phyloP scores from a whole-genome alignment of 2,329 filamentous ascomycete species.

The Trichoderma citrinoviride region DNA sequence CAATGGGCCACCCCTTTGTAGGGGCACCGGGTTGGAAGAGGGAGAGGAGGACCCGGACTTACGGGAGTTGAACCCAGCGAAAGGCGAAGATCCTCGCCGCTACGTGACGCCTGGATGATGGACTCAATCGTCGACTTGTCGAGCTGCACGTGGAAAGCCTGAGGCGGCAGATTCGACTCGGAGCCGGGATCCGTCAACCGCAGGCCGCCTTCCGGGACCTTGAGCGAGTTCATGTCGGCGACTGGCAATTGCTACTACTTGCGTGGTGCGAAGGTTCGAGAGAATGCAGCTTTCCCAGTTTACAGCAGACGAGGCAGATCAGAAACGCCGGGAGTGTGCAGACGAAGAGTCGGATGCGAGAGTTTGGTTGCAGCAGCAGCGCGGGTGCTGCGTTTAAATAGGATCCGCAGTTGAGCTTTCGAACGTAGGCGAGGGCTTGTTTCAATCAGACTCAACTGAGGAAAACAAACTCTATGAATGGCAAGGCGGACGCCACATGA shows the following conservation, averaged over 20 bases:
- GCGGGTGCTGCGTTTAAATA: not conserved
- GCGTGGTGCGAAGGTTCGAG: constrained; percentile 4
- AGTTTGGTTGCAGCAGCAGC: not conserved
- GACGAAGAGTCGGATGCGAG: not conserved
- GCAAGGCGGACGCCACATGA: constrained; percentile 23
- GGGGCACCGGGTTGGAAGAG: not conserved
- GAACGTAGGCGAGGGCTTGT: constrained; percentile 1
- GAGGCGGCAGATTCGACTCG: constrained; percentile 45
- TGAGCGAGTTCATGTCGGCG: constrained; percentile 49
- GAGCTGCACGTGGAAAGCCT: constrained; percentile 59
- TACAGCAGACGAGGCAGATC: constrained; percentile 7
- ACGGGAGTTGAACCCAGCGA: constrained; percentile 58
- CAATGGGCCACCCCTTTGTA: not conserved
- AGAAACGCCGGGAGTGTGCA: not conserved
- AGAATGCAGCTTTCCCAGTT: constrained; percentile 4
- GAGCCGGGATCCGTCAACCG: constrained; percentile 51
- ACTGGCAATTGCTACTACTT: not conserved
- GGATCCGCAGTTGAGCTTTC: constrained; percentile 2
- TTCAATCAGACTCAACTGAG: constrained; percentile 18
- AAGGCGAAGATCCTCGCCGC: constrained; percentile 56
- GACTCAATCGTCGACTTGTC: constrained; percentile 58
- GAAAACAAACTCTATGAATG: constrained; percentile 19
- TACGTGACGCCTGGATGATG: constrained; percentile 59
- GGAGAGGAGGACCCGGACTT: constrained; percentile 37
- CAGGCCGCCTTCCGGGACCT: constrained; percentile 57